phyloP scores from a whole-genome alignment of 352 stramenopile genomes.

The Pythium pyrilobum region DNA sequence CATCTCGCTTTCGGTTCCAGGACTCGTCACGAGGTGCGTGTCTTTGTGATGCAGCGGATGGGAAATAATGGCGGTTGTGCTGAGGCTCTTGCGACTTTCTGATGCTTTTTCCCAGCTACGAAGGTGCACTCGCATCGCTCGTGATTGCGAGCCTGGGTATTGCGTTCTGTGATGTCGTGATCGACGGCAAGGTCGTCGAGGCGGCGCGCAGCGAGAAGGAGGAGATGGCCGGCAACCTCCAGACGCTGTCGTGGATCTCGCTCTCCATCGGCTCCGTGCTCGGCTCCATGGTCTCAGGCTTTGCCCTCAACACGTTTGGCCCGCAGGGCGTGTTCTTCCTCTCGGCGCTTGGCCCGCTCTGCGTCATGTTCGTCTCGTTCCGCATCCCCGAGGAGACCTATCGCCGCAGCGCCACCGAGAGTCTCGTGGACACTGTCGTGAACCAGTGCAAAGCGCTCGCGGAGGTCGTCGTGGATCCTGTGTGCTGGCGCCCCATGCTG shows the following conservation, averaged over 20 bases:
- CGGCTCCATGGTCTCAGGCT: conserved; percentile 61
- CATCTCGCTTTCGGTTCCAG: conserved; percentile 50
- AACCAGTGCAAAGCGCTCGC: conserved; percentile 47
- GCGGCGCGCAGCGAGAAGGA: conserved; percentile 59
- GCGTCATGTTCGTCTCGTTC: conserved; percentile 56
- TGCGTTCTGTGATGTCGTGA: conserved; percentile 78
- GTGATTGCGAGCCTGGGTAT: conserved; percentile 76
- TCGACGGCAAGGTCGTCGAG: conserved; percentile 76
- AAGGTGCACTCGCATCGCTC: conserved; percentile 47
- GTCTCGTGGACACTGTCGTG: conserved; percentile 49
- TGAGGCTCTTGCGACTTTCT: not conserved
- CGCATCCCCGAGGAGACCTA: conserved; percentile 51
- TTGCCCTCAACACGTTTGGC: conserved; percentile 49
- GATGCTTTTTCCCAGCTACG: conserved; percentile 20
- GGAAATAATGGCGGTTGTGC: not conserved
- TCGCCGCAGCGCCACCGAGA: conserved; percentile 9
- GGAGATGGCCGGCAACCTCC: conserved; percentile 69
- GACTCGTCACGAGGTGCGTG: conserved; percentile 47
- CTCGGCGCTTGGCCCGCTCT: conserved; percentile 62
- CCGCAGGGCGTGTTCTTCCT: conserved; percentile 69
- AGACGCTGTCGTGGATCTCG: conserved; percentile 76
- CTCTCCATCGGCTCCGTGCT: conserved; percentile 67
- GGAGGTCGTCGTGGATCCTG: conserved; percentile 56
- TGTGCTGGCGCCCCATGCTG: conserved; percentile 73
- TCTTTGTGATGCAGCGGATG: not conserved